Conservation (phyloP, 352 stramenopile genomes). For the Phytophthora constricta region DNA sequence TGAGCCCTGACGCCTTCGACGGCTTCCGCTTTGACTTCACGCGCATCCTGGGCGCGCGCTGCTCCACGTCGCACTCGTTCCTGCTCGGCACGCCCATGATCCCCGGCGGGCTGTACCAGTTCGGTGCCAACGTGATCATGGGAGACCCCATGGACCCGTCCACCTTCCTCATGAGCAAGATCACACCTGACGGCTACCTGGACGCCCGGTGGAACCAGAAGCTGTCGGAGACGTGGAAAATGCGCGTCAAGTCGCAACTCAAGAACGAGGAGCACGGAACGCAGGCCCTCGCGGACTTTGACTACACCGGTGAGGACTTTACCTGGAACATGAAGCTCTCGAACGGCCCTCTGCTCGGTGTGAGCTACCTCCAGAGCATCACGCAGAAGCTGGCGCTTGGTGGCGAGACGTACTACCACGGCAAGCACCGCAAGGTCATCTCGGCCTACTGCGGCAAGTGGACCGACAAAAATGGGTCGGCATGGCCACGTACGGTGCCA, state of each 20-base stretch:
- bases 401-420: slow-evolving; percentile 90
- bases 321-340: slow-evolving; percentile 91
- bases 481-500: slow-evolving; percentile 77
- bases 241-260: slow-evolving; percentile 86
- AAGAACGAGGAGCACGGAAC: slow-evolving; percentile 83
- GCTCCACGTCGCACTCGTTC: slow-evolving; percentile 87
- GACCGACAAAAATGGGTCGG: slow-evolving; percentile 72
- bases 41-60: slow-evolving; percentile 79
- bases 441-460: slow-evolving; percentile 88
- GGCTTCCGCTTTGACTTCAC: slow-evolving; percentile 90
- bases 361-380: slow-evolving; percentile 90
- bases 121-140: slow-evolving; percentile 83
- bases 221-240: slow-evolving; percentile 77
- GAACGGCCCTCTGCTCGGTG: slow-evolving; percentile 84
- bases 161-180: slow-evolving; percentile 88
- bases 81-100: slow-evolving; percentile 86
- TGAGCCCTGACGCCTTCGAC: slow-evolving; percentile 85
- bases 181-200: slow-evolving; percentile 85
- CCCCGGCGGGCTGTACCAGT: slow-evolving; percentile 85
- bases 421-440: slow-evolving; percentile 88
- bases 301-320: slow-evolving; percentile 86
- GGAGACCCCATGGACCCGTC: slow-evolving; percentile 81
- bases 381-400: slow-evolving; percentile 80
- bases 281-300: slow-evolving; percentile 83
- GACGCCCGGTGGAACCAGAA: slow-evolving; percentile 88